Conservation (phyloP, 192 early-diverging fungal genomes). For the Coemansia sp. region DNA sequence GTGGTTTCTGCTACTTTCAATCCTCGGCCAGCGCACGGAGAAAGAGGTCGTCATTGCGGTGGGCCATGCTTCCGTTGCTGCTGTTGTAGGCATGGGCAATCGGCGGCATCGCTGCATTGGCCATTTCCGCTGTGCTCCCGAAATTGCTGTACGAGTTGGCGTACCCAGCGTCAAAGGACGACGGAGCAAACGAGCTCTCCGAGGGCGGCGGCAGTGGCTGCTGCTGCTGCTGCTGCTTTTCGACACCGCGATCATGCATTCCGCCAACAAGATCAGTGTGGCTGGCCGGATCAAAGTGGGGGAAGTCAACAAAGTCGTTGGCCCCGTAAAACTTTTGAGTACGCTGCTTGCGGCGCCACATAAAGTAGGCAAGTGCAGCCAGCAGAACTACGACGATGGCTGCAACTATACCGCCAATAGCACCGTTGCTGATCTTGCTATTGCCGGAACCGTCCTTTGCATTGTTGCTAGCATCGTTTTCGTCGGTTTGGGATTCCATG, state of each 20-base stretch:
- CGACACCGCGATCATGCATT: slow-evolving; percentile 6
- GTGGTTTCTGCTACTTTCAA: neutral
- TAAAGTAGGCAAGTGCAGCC: slow-evolving; percentile 9
- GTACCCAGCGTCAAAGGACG: neutral
- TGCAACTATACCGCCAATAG: slow-evolving; percentile 26
- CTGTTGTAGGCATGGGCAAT: neutral
- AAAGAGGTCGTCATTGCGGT: neutral
- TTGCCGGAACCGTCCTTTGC: slow-evolving; percentile 3
- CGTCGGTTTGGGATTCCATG: neutral
- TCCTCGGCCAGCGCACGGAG: slow-evolving; percentile 4
- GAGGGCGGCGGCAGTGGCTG: neutral
- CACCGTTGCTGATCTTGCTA: slow-evolving; percentile 20
- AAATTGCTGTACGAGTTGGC: neutral
- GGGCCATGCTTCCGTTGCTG: neutral
- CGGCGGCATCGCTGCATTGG: neutral
- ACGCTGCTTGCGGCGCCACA: slow-evolving; percentile 32
- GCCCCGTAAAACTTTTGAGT: slow-evolving; percentile 21
- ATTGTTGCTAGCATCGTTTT: neutral
- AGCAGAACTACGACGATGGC: slow-evolving; percentile 3
- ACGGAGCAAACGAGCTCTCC: slow-evolving; percentile 3
- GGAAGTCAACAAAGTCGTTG: slow-evolving; percentile 28
- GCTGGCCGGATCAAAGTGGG: slow-evolving; percentile 29
- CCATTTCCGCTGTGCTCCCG: neutral
- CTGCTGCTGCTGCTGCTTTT: slow-evolving; percentile 6
- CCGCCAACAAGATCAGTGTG: slow-evolving; percentile 14